Percentiles rank a stretch among this genome's conserved stretches.
Conservation (phyloP, 768 basidiomycete genomes). For the Mycena galopus region DNA sequence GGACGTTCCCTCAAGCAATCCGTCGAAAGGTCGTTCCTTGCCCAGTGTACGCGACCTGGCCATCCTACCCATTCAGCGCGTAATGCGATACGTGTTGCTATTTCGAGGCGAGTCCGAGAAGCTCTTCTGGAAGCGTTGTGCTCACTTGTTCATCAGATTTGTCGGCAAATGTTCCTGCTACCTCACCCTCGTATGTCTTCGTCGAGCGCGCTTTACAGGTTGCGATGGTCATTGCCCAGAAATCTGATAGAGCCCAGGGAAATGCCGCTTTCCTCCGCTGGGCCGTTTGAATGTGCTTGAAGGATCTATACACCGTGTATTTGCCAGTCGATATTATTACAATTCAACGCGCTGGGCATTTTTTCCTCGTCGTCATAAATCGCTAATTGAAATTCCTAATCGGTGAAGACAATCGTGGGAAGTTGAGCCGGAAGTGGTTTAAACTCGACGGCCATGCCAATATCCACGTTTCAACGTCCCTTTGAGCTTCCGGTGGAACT, state of each 20-base stretch:
- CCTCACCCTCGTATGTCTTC: slow-evolving; percentile 57
- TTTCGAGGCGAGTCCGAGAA: slow-evolving; percentile 62
- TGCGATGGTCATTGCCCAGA: slow-evolving; percentile 60
- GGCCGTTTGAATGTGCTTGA: slow-evolving; percentile 28
- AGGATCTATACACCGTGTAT: too few relatives aligned
- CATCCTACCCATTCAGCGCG: slow-evolving; percentile 72
- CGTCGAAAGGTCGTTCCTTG: slow-evolving; percentile 14
- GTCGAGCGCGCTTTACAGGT: slow-evolving; percentile 64
- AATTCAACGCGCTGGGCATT: too few relatives aligned
- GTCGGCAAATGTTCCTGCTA: slow-evolving; percentile 60
- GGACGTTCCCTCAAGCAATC: slow-evolving; percentile 9
- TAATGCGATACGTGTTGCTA: slow-evolving; percentile 73
- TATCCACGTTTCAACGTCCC: too few relatives aligned
- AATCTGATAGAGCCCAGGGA: slow-evolving; percentile 63
- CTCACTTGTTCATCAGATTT: slow-evolving; percentile 55
- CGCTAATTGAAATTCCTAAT: too few relatives aligned
- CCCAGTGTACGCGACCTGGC: slow-evolving; percentile 67
- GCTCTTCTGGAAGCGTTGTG: neutral
- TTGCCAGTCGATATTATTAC: too few relatives aligned
- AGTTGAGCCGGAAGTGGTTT: too few relatives aligned
- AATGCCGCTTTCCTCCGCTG: slow-evolving; percentile 58
- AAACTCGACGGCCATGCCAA: too few relatives aligned
- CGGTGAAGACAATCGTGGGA: too few relatives aligned
- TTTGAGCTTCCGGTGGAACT: too few relatives aligned
- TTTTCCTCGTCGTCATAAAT: too few relatives aligned